Base-by-base conservation (phyloP, 192 early-diverging fungal genomes). In the Lunasporangiospora selenospora region DNA sequence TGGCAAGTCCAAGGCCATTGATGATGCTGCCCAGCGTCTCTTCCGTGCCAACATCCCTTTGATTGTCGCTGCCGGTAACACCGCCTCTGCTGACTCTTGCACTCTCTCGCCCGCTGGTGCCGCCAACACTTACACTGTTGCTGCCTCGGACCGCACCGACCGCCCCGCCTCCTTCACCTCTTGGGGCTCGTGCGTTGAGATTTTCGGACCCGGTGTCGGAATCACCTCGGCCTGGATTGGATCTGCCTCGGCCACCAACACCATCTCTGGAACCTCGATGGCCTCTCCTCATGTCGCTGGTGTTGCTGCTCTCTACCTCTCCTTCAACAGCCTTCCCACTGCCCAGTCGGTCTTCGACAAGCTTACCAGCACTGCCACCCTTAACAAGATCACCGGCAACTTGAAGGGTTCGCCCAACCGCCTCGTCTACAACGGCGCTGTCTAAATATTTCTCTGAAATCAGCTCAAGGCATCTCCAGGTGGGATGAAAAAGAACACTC, bases 21-120 rank as follows among this genome's bases (percentile, higher is more conserved):
- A 88, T 56, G 75, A 67, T 18, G 78, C 81, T 3, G 34, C 73
- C 26, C 64, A 55, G 10, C 43, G 67, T 36, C 84, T 87, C 23
- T 84, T 76, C 30, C 55, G 70, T 11, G 58, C 53, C 33, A 88
- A 88, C 62, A 75, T 88, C 34, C 76, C 67, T 11, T 47, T 88
- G 39, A 79, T 83, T 38, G 85, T 81, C 27, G 85, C 88, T 44
- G 77, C 89, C 4, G 89, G 89, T 30, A 91, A 91, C 59, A 67
- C 78, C 45, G 51, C 75, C 12, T 67, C 53, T 7, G 13, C 6
- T 5, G 73, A 90, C 67, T 82, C 89, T 6, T 91, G 89, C 71
- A 38, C 55, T 36, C 51, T 52, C 15, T 83, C 81, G 6, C 89
- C 88, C 26, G 76, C 84, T 10, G 67, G 73, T 26, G 73, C 63